Conservation (phyloP, 139 green algal genomes). For the Micractinium sp. region DNA sequence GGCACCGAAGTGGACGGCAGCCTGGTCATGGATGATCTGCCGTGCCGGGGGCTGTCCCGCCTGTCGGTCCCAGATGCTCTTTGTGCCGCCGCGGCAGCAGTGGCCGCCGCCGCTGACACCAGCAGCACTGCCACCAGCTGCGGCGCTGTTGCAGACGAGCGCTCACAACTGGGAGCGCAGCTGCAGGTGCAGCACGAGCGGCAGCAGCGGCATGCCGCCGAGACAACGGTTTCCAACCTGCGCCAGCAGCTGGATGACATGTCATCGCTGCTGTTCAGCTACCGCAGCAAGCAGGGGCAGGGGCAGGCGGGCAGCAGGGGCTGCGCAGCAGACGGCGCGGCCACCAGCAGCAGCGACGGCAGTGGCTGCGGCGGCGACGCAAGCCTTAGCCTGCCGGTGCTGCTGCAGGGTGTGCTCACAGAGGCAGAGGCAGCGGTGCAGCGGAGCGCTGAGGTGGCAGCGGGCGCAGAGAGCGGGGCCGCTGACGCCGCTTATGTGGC, state of each 20-base stretch:
- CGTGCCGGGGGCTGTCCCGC: neutral
- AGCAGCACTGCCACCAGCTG: neutral
- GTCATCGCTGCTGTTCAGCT: neutral
- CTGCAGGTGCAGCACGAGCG: constrained; percentile 19
- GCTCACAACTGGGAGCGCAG: neutral
- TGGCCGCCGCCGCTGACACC: neutral
- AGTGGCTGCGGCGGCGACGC: neutral
- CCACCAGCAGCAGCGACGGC: neutral
- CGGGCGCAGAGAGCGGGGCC: neutral
- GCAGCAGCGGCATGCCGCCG: neutral
- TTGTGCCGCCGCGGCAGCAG: neutral
- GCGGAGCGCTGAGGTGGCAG: neutral
- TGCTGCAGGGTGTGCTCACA: neutral
- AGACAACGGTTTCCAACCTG: neutral
- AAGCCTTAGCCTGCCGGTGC: neutral
- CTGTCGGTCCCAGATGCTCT: neutral
- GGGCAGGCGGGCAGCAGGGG: neutral
- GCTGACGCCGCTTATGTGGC: constrained; percentile 12
- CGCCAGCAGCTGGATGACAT: constrained; percentile 16
- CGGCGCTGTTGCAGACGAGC: neutral
- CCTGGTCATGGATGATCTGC: neutral
- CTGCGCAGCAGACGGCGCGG: neutral
- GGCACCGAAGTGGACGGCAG: neutral
- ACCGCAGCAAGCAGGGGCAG: neutral
- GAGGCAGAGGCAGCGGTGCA: neutral